phyloP scores from a whole-genome alignment of 2,329 filamentous ascomycete species.

The Ascochyta fabae region DNA sequence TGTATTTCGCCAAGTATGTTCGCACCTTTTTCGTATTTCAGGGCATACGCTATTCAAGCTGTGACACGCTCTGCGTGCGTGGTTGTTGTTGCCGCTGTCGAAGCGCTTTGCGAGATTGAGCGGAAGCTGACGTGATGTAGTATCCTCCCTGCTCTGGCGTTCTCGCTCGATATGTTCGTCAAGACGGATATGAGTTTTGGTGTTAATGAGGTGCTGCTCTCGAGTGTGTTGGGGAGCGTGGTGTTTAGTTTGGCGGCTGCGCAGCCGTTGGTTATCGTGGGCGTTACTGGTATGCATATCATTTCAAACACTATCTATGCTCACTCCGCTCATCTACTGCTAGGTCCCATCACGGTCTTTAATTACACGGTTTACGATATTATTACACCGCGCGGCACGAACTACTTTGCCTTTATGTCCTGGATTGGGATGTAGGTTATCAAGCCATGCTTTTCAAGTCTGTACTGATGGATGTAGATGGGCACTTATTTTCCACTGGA shows the following conservation, averaged over 20 bases:
- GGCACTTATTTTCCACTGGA: constrained; percentile 84
- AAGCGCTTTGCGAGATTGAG: too few relatives aligned
- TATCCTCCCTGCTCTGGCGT: constrained; percentile 85
- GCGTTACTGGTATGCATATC: constrained; percentile 70
- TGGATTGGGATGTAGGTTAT: constrained; percentile 77
- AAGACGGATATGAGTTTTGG: constrained; percentile 85
- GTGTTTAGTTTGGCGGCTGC: constrained; percentile 82
- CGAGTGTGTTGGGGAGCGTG: constrained; percentile 81
- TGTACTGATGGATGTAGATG: constrained; percentile 59
- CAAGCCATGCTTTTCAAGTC: not conserved
- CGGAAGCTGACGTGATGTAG: constrained; percentile 53
- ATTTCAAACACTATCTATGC: too few relatives aligned
- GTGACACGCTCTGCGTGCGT: too few relatives aligned
- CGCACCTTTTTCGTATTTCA: too few relatives aligned
- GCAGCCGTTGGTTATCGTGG: constrained; percentile 88
- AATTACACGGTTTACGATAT: constrained; percentile 96
- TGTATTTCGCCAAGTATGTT: constrained; percentile 90
- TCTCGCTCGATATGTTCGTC: constrained; percentile 91
- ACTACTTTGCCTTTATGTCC: constrained; percentile 89
- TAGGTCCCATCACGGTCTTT: constrained; percentile 90
- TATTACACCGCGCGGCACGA: constrained; percentile 75
- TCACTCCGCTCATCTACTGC: too few relatives aligned
- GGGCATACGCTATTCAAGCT: too few relatives aligned
- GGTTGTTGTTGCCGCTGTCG: too few relatives aligned
- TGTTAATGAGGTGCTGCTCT: constrained; percentile 88